Evolutionary conservation across 371 early-diverging fungal genomes (phyloP), one percentile per base, ranked within the genome.

Genomic region (Rhizopus microsporus): DNA sequence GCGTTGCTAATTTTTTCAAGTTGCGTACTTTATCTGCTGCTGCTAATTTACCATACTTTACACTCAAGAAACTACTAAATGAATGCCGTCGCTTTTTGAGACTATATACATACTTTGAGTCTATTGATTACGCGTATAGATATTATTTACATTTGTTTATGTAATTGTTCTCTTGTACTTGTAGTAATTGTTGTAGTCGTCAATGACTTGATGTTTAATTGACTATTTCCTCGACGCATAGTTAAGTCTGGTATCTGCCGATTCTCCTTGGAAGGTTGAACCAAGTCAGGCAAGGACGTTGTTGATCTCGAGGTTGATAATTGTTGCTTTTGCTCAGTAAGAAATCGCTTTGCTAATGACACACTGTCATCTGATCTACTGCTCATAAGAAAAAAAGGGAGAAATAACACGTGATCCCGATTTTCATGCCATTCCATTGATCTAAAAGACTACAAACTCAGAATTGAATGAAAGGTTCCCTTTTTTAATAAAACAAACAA

Each of bases 41-140:
- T 9, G 55, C 48, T 30, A 34, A 10, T 30, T 70, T 67, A 42
- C 53, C 67, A 53, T 59, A 69, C 38, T 74, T 77, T 35, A 54
- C 62, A 16, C 63, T 62, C 29, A 75, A 50, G 37, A 73, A 78
- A 50, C 72, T 78, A 34, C 72, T 78, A 29, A 75, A 78, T 16
- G 78, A 78, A 51, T 78, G 75, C 23, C 78, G 66, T 49, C 78
- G 60, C 37, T 67, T 54, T 5, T 57, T 43, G 3, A 57, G 33
- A 15, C 70, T 69, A 54, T 15, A 45, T 13, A 49, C 5, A 48
- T 29, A 44, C 42, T 17, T 35, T 47, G 30, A 9, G 37, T 35
- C 5, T 34, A 37, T 31, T 44, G 12, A 51, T 29, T 23, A 46
- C 7, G 10, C 39, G 9, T 39, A 29, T 16, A 15, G 12, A 13